Evolutionary conservation across 2,329 filamentous ascomycete species (phyloP), one percentile per base, ranked within the genome.

Genomic region (Aureobasidium subglaciale): DNA sequence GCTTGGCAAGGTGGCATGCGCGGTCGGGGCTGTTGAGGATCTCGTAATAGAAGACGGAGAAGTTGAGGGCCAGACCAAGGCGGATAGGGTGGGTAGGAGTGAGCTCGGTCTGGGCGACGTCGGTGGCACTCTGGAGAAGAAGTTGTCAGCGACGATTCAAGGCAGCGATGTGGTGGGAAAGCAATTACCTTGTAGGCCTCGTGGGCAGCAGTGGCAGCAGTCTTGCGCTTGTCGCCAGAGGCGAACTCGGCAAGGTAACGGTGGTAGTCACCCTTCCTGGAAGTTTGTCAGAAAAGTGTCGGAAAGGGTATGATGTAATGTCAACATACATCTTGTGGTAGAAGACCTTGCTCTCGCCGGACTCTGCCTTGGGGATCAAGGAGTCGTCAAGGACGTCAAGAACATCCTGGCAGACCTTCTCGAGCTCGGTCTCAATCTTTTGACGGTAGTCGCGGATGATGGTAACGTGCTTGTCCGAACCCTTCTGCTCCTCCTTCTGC

Each of bases 401-500:
- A 66, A 96, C 90, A 79, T 97, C 92, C 79, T 96, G 85, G 84
- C 92, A 97, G 77, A 96, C 90, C 80, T 91, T 88, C 84, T 93
- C 92, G 68, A 97, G 86, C 81, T 97, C 92, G 69, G 80, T 81
- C 84, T 97, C 92, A 70, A 97, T 97, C 88, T 96, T 96, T 79
- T 90, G 85, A 71, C 92, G 92, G 83, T 97, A 97, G 62, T 96
- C 90, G 74, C 88, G 88, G 79, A 97, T 97, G 76, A 88, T 90
- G 67, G 79, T 74, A 69, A 96, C 90, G 76, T 97, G 92, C 82
- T 93, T 92, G 71, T 95, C 90, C 65, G 87, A 90, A 72, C 92
- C 92, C 85, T 96, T 97, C 73, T 90, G 93, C 80, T 97, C 92
- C 82, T 97, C 92, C 86, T 97, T 97, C 79, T 97, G 92, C 82